Evolutionary conservation across 192 early-diverging fungal genomes (phyloP), one percentile per base, ranked within the genome.

Genomic region (Phlyctochytrium planicorne): DNA sequence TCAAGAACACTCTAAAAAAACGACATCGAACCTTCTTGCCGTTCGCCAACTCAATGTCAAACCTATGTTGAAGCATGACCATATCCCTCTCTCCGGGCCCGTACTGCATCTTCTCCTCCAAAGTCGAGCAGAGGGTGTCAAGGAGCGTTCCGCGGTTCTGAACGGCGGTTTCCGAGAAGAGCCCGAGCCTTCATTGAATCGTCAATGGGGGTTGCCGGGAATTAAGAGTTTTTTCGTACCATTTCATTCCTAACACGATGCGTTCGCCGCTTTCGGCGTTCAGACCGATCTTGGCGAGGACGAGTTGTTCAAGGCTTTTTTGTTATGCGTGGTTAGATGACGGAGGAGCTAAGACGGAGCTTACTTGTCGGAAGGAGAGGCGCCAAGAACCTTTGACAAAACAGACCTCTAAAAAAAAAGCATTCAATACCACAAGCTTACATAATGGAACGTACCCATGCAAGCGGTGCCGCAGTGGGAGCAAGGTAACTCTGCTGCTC

Each of bases 21-120:
- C 23, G n/a, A n/a, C n/a, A n/a, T n/a, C n/a, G n/a, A n/a, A n/a
- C n/a, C n/a, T n/a, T 62, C 6, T 10, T 67, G 40, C 76, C 95
- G 72, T 95, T 88, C 80, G 90, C 91, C 74, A 88, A 82, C 79
- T 96, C 94, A 36, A 96, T 83, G 71, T 93, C 95, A 74, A 98
- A 98, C 75, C 88, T 88, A 87, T 98, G 96, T 80, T 97, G 96
- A 74, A 98, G 86, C 77, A 98, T 89, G 55, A 97, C 93, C 89
- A 98, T 90, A 78, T 98, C 96, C 69, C 95, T 88, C 79, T 98
- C 96, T 40, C 87, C 88, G 65, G 85, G 81, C 63, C 78, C 91
- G 74, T 96, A 98, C 84, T 94, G 91, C 90, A 95, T 93, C 82
- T 95, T 95, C 59, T 94, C 88, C 78, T 98, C 94, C 10, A 98